Evolutionary conservation across 257 asterid species (phyloP).

Genomic region (Plectranthus barbatus): DNA sequence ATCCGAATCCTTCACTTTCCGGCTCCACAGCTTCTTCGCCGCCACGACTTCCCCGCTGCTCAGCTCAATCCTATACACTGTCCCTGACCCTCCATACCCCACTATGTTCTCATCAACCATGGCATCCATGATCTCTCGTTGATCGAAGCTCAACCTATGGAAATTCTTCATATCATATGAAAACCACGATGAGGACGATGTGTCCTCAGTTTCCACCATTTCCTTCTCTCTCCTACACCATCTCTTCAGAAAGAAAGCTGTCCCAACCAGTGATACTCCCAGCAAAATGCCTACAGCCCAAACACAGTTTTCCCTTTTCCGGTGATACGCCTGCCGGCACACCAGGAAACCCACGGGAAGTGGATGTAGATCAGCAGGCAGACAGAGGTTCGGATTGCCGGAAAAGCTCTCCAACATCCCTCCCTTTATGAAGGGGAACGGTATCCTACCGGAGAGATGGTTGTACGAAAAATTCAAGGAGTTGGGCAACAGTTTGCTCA

Average conservation of each 20-base stretch:
- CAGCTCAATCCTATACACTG: slow-evolving; percentile 71
- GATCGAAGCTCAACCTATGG: slow-evolving; percentile 73
- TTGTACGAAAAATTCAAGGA: slow-evolving; percentile 78
- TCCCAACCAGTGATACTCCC: slow-evolving; percentile 48
- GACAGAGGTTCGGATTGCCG: slow-evolving; percentile 63
- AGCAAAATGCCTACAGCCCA: slow-evolving; percentile 49
- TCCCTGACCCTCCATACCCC: slow-evolving; percentile 95
- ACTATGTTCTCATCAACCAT: slow-evolving; percentile 83
- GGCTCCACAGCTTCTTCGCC: slow-evolving; percentile 83
- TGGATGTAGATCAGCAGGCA: slow-evolving; percentile 25
- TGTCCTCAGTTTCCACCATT: slow-evolving; percentile 36
- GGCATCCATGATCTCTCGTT: slow-evolving; percentile 62
- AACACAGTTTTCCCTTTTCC: slow-evolving; percentile 30
- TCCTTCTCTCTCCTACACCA: slow-evolving; percentile 39
- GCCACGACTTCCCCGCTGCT: slow-evolving; percentile 66
- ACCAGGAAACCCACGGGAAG: slow-evolving; percentile 21
- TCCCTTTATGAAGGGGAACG: slow-evolving; percentile 45
- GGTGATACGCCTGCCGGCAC: slow-evolving; percentile 30
- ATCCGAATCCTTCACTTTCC: slow-evolving; percentile 34
- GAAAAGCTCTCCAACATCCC: slow-evolving; percentile 69
- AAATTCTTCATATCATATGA: slow-evolving; percentile 75
- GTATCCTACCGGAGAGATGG: slow-evolving; percentile 68
- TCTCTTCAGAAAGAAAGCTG: slow-evolving; percentile 35
- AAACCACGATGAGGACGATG: slow-evolving; percentile 44
- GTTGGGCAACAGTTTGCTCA: slow-evolving; percentile 49